A percentile compares a stretch with the other conserved stretches of the same genome.
Evolutionary conservation across 176 grass and related monocot genomes (phyloP).

Genomic region (Carex cristatella): DNA sequence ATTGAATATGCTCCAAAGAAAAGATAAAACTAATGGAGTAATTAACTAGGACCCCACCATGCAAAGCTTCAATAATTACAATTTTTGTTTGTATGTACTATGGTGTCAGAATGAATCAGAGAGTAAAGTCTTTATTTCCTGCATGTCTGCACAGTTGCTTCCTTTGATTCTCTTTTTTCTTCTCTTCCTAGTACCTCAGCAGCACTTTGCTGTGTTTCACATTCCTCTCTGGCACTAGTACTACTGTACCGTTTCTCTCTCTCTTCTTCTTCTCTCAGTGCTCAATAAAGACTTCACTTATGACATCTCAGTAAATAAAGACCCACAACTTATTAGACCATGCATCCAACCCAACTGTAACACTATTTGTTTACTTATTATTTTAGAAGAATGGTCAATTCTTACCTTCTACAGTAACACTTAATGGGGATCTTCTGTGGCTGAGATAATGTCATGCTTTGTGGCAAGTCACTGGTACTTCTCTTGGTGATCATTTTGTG

Average conservation of each 20-base stretch:
- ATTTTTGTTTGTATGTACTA: background rate
- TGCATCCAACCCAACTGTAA: slow-evolving; percentile 21
- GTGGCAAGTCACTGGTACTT: background rate
- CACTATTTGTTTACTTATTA: slow-evolving; percentile 16
- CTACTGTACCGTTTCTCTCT: background rate
- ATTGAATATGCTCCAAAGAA: background rate
- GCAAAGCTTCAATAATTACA: background rate
- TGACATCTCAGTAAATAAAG: slow-evolving; percentile 21
- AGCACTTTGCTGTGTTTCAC: slow-evolving; percentile 20
- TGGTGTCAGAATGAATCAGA: slow-evolving; percentile 22
- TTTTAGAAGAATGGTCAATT: slow-evolving; percentile 13
- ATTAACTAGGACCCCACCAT: background rate
- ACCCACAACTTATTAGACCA: slow-evolving; percentile 21
- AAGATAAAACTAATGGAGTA: background rate
- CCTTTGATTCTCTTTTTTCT: slow-evolving; percentile 10
- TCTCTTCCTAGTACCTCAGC: slow-evolving; percentile 20
- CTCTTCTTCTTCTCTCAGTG: background rate
- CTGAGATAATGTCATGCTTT: background rate
- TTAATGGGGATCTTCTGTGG: background rate
- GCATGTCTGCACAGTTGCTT: background rate
- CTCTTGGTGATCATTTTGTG: background rate
- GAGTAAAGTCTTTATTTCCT: background rate
- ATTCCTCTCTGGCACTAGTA: slow-evolving; percentile 11
- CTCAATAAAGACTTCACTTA: slow-evolving; percentile 21
- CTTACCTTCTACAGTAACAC: background rate